phyloP scores from a whole-genome alignment of 768 basidiomycete genomes.

The Tricholomella constricta region DNA sequence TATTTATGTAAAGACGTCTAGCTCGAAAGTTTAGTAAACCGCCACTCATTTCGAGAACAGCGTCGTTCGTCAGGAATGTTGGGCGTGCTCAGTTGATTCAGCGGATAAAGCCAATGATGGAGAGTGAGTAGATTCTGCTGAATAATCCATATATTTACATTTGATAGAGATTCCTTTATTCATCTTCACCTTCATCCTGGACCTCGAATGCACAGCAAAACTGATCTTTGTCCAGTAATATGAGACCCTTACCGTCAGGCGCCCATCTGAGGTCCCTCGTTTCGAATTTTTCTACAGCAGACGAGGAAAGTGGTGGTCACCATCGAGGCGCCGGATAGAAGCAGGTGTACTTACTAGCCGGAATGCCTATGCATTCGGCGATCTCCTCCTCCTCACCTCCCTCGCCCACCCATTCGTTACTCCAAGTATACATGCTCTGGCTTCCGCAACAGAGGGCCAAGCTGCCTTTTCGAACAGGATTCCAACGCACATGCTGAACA shows the following conservation, averaged over 20 bases:
- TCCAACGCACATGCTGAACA: constrained; percentile 76
- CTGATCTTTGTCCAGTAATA: constrained; percentile 71
- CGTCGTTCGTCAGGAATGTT: no score
- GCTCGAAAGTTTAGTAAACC: no score
- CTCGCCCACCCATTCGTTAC: constrained; percentile 75
- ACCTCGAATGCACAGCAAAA: constrained; percentile 91
- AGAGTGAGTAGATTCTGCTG: no score
- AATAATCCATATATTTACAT: neutral
- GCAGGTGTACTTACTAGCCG: constrained; percentile 62
- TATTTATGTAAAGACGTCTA: no score
- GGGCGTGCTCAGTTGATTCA: no score
- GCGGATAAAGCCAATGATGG: no score
- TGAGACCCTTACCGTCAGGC: constrained; percentile 82
- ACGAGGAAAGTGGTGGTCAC: neutral
- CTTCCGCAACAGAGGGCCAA: constrained; percentile 68
- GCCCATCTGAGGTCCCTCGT: constrained; percentile 75
- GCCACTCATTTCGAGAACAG: no score
- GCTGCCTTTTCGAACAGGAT: constrained; percentile 76
- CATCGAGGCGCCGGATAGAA: constrained; percentile 12
- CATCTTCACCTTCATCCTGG: constrained; percentile 39
- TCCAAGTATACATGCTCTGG: constrained; percentile 76
- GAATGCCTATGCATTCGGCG: constrained; percentile 89
- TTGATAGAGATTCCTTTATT: no score
- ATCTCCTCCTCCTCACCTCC: constrained; percentile 67
- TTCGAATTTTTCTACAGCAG: constrained; percentile 64